phyloP scores from a whole-genome alignment of 116 monocot species.

The Thalassia testudinum region DNA sequence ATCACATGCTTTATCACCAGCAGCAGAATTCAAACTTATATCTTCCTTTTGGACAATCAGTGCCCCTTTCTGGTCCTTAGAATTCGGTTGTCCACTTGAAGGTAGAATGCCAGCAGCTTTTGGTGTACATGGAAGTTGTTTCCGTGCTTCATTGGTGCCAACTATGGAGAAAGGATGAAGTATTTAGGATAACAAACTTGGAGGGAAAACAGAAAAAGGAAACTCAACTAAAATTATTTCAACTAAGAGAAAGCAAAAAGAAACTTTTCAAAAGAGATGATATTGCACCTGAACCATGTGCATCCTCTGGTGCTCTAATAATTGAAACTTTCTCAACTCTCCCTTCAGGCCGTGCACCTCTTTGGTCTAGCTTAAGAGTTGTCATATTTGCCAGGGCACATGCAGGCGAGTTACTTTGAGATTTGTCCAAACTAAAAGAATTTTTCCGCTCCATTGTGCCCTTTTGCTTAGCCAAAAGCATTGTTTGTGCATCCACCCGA shows the following conservation, averaged over 20 bases:
- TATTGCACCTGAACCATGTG: conserved; percentile 16
- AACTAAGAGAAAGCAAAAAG: conserved; percentile 4
- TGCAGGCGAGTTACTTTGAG: conserved; percentile 4
- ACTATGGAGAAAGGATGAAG: conserved; percentile 10
- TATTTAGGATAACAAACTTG: background rate
- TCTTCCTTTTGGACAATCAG: background rate
- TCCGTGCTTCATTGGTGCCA: conserved; percentile 17
- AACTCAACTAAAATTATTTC: too few relatives aligned
- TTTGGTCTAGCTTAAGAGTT: conserved; percentile 12
- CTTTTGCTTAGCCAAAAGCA: conserved; percentile 10
- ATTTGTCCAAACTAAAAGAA: conserved; percentile 11
- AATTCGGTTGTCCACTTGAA: conserved; percentile 10
- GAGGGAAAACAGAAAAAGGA: background rate
- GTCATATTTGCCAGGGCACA: background rate
- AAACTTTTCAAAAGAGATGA: background rate
- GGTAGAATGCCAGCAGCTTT: conserved; percentile 7
- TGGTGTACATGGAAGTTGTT: conserved; percentile 7
- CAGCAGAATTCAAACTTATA: background rate
- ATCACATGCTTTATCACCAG: conserved; percentile 5
- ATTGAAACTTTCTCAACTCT: conserved; percentile 9
- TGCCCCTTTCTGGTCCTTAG: conserved; percentile 15
- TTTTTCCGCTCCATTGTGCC: conserved; percentile 22
- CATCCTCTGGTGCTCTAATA: conserved; percentile 15
- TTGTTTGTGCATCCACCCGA: too few relatives aligned
- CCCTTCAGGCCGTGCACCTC: conserved; percentile 7